phyloP scores from a whole-genome alignment of 1,284 basidiomycete species.

The Cutaneotrichosporon mucoides region DNA sequence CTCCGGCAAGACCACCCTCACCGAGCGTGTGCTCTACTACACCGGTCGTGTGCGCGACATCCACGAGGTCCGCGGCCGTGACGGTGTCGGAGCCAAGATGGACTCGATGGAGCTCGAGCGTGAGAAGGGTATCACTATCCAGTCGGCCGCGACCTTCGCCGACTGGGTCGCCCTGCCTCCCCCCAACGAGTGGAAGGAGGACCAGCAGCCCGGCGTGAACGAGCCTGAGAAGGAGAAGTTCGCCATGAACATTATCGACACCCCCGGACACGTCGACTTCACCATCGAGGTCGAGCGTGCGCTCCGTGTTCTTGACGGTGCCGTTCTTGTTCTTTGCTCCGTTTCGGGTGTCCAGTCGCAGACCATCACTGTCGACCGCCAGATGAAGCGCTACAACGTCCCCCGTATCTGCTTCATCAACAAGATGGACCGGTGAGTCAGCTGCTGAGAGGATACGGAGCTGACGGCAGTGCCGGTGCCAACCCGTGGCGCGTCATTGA shows the following conservation, averaged over 20 bases:
- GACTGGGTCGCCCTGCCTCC: constrained; percentile 74
- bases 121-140: constrained; percentile 99
- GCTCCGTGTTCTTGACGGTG: constrained; percentile 92
- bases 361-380: constrained; percentile 97
- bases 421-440: constrained; percentile 84
- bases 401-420: constrained; percentile 97
- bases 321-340: constrained; percentile 92
- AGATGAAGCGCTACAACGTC: constrained; percentile 96
- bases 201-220: constrained; percentile 50
- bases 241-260: constrained; percentile 98
- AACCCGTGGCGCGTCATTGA: constrained; percentile 94
- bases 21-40: constrained; percentile 92
- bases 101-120: constrained; percentile 99
- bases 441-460: not conserved
- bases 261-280: constrained; percentile 98
- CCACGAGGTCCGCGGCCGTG: constrained; percentile 94
- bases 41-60: constrained; percentile 94
- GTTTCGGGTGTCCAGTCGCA: constrained; percentile 97
- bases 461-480: constrained; percentile 65
- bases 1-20: constrained; percentile 97
- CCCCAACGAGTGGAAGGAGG: constrained; percentile 49
- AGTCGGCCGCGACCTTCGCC: constrained; percentile 96
- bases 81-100: constrained; percentile 98
- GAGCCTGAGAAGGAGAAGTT: constrained; percentile 65
- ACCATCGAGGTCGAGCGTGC: constrained; percentile 99